Evolutionary conservation across 306 rosid genomes (phyloP).

Genomic region (Ormosia emarginata): DNA sequence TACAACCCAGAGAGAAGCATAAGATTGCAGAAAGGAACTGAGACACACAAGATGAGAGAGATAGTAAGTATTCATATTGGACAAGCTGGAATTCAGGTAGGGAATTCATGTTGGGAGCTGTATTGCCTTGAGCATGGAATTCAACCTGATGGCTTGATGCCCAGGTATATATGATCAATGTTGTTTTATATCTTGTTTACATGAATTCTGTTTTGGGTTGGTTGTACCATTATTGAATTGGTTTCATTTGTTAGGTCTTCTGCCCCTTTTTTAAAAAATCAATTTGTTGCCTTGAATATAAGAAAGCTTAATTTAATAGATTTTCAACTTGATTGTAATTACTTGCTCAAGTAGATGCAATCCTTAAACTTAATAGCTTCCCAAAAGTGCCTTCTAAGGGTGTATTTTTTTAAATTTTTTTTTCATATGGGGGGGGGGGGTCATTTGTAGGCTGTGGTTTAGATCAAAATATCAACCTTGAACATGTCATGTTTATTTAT

Average conservation of each 20-base stretch:
- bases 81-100: slow-evolving; percentile 83
- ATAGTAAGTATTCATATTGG: slow-evolving; percentile 70
- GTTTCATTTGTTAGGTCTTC: neutral
- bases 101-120: slow-evolving; percentile 80
- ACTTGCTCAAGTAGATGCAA: neutral
- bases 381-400: neutral
- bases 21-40: neutral
- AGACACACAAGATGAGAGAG: slow-evolving; percentile 53
- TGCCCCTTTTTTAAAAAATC: neutral
- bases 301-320: neutral
- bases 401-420: neutral
- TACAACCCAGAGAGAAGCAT: neutral
- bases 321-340: neutral
- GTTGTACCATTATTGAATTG: neutral
- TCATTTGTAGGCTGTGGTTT: neutral
- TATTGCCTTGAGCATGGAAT: slow-evolving; percentile 83
- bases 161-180: slow-evolving; percentile 41
- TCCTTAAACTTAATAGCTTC: neutral
- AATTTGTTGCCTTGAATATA: neutral
- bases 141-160: slow-evolving; percentile 68
- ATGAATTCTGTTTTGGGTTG: neutral
- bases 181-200: neutral
- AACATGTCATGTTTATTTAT: neutral
- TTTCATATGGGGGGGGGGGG: neutral
- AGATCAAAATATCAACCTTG: neutral